Evolutionary conservation across 2,329 filamentous ascomycete genomes (phyloP).

Genomic region (Aspergillus quadricinctus): DNA sequence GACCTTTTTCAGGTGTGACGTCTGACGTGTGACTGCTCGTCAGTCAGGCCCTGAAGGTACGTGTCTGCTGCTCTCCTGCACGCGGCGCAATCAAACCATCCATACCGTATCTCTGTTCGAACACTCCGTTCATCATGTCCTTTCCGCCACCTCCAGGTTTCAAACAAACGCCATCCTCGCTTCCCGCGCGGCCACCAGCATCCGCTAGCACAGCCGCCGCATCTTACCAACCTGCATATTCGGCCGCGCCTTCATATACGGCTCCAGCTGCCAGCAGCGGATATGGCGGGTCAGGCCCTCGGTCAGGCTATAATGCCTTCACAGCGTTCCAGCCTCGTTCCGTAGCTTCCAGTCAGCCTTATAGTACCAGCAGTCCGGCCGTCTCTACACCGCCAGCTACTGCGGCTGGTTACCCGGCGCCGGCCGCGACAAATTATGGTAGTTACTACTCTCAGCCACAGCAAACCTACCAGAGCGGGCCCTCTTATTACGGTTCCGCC

Average conservation of each 20-base stretch:
- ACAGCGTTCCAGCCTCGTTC: slow-evolving; percentile 58
- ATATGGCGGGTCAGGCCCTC: slow-evolving; percentile 32
- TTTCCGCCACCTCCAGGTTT: slow-evolving; percentile 82
- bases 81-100: slow-evolving; percentile 25
- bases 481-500: slow-evolving; percentile 46
- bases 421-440: slow-evolving; percentile 39
- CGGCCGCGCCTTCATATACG: slow-evolving; percentile 35
- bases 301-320: slow-evolving; percentile 42
- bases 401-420: slow-evolving; percentile 30
- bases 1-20: slow-evolving; percentile 29
- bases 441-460: slow-evolving; percentile 40
- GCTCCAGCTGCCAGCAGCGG: slow-evolving; percentile 16
- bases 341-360: slow-evolving; percentile 45
- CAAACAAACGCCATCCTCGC: slow-evolving; percentile 53
- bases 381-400: slow-evolving; percentile 36
- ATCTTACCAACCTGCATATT: slow-evolving; percentile 52
- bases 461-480: slow-evolving; percentile 27
- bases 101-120: slow-evolving; percentile 29
- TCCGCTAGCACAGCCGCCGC: slow-evolving; percentile 40
- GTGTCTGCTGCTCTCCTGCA: slow-evolving; percentile 32
- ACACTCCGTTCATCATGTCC: slow-evolving; percentile 62
- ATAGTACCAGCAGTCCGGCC: slow-evolving; percentile 34
- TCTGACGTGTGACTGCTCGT: slow-evolving; percentile 33
- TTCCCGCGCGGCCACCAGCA: slow-evolving; percentile 73
- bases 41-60: slow-evolving; percentile 41